phyloP scores from a whole-genome alignment of 1,139 yeast species.

The Pichia sp. region DNA sequence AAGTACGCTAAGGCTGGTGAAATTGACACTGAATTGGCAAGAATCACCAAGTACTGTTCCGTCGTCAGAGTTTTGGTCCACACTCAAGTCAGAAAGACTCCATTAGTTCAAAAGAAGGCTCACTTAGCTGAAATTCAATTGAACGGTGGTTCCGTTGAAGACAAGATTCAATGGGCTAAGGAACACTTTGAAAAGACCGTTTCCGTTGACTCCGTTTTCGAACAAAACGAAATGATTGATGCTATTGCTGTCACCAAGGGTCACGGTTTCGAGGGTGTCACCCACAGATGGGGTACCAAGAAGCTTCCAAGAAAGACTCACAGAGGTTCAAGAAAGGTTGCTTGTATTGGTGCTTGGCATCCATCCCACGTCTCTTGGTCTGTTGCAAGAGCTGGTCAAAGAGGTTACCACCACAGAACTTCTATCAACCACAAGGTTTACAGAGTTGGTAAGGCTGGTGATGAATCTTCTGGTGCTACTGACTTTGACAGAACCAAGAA shows the following conservation, averaged over 20 bases:
- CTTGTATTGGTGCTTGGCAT: constrained; percentile 99
- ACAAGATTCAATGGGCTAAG: constrained; percentile 98
- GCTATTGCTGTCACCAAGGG: constrained; percentile 99
- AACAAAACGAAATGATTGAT: constrained; percentile 98
- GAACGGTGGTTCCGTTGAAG: constrained; percentile 98
- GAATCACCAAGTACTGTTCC: constrained; percentile 97
- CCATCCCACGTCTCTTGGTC: constrained; percentile 99
- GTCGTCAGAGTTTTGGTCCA: constrained; percentile 99
- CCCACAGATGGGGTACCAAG: constrained; percentile 99
- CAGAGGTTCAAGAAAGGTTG: constrained; percentile 99
- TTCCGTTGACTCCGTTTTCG: constrained; percentile 90
- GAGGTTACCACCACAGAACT: constrained; percentile 99
- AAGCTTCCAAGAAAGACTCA: constrained; percentile 99
- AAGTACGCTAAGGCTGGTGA: constrained; percentile 89
- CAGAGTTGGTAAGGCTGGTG: constrained; percentile 97
- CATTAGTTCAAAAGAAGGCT: constrained; percentile 99
- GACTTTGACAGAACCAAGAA: constrained; percentile 99
- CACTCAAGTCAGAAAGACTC: constrained; percentile 99
- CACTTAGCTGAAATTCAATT: constrained; percentile 99
- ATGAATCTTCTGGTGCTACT: constrained; percentile 92
- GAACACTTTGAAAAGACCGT: constrained; percentile 99
- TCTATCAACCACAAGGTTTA: constrained; percentile 99
- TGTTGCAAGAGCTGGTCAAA: constrained; percentile 99
- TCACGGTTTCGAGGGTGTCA: constrained; percentile 99
- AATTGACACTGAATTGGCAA: constrained; percentile 94